Conservation (phyloP, 1,139 yeast species). For the Kodamaea suecica region DNA sequence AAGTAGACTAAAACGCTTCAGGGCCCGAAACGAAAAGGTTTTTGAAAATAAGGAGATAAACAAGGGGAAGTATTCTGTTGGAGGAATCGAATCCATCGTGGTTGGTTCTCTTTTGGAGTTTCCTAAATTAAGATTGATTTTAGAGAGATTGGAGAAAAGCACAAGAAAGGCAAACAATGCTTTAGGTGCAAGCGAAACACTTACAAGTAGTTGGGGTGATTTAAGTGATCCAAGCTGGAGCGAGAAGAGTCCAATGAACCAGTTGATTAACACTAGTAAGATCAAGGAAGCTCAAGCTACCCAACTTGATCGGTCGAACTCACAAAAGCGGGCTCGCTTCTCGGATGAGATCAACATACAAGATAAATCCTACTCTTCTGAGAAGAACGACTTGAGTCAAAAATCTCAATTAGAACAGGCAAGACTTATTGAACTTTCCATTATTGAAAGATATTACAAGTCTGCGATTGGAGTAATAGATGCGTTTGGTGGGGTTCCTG, state of each 20-base stretch:
- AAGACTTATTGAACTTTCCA: constrained; percentile 13
- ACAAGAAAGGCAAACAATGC: constrained; percentile 7
- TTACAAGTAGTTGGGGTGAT: too few species aligned
- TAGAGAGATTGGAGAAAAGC: constrained; percentile 50
- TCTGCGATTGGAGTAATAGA: constrained; percentile 67
- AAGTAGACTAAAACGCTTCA: constrained; percentile 43
- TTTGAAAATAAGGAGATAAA: constrained; percentile 37
- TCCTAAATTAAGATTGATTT: constrained; percentile 63
- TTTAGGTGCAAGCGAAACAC: too few species aligned
- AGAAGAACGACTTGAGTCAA: too few species aligned
- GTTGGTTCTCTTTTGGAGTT: constrained; percentile 66
- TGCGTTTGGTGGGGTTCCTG: constrained; percentile 83
- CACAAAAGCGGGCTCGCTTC: constrained; percentile 7
- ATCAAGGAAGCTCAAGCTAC: neutral
- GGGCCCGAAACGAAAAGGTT: constrained; percentile 44
- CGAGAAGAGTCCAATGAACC: too few species aligned
- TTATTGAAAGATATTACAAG: constrained; percentile 41
- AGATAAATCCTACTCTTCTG: too few species aligned
- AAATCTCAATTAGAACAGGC: neutral
- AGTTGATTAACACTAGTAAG: neutral
- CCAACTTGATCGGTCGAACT: too few species aligned
- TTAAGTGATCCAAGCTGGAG: too few species aligned
- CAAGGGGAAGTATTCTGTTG: constrained; percentile 44
- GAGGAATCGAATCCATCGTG: constrained; percentile 65
- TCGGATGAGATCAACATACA: too few species aligned